Evolutionary conservation across 2,329 filamentous ascomycete species (phyloP), one percentile per base, ranked within the genome.

Genomic region (Colletotrichum sp.): DNA sequence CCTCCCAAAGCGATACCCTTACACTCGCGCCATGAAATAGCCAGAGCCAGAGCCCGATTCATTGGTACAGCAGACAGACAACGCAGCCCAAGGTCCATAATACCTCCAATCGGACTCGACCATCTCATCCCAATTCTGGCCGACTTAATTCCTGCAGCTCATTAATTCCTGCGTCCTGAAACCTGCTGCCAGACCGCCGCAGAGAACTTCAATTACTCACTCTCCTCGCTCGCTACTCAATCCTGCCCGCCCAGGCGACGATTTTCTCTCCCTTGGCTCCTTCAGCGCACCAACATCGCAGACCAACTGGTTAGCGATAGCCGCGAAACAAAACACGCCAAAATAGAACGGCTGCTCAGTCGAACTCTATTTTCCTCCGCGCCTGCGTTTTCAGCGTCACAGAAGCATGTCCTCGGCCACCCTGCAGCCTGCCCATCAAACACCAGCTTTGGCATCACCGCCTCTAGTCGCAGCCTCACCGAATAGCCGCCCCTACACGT

Each of bases 381-480:
- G 57, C 60, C 67, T 70, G 64, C 55, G 57, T 75, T 64, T 64
- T 52, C 32, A 60, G 34, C 66, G 66, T 71, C 34, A 82, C 86
- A 89, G 87, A 85, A 92, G 91, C 91, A 91, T 90, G 85, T 92
- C 71, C 72, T 76, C 90, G 84, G 90, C 92, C 87, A 90, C 90
- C 80, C 86, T 94, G 83, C 92, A 93, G 85, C 86, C 88, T 82
- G 87, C 90, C 80, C 90, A 91, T 83, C 89, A 89, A 82, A 85
- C 87, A 79, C 85, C 87, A 77, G 85, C 87, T 78, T 82, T 89
- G 79, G 84, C 87, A 71, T 86, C 88, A 76, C 87, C 89, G 79
- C 87, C 90, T 78, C 85, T 90, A 77, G 83, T 66, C 32, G 65
- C 74, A 65, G 74, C 87, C 60, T 85, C 90, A 78, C 82, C 89